phyloP scores from a whole-genome alignment of 441 rosid genomes.

The Arabidopsis lyrata region DNA sequence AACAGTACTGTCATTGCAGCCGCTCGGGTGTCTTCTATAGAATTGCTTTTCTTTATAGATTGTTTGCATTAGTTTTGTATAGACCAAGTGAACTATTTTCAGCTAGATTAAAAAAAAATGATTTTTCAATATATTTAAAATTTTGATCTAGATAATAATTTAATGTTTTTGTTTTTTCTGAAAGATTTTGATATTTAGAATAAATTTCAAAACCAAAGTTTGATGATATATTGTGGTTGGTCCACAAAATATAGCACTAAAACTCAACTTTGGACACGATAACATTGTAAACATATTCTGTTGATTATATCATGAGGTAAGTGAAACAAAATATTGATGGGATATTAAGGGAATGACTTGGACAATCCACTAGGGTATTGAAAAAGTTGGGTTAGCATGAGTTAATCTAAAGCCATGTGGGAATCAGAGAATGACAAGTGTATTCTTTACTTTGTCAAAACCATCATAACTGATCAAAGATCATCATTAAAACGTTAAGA shows the following conservation, averaged over 20 bases:
- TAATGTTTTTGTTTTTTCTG: neutral
- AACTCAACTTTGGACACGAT: constrained; percentile 8
- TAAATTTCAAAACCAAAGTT: neutral
- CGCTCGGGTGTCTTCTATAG: no score
- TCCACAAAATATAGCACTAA: constrained; percentile 13
- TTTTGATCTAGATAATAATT: no score
- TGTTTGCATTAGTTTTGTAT: no score
- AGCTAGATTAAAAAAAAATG: no score
- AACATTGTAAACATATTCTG: neutral
- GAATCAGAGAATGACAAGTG: constrained; percentile 39
- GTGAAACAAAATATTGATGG: constrained; percentile 22
- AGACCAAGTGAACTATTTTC: no score
- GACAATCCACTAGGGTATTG: constrained; percentile 25
- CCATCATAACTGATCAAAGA: constrained; percentile 37
- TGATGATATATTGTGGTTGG: neutral
- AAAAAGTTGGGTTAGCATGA: constrained; percentile 23
- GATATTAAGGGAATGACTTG: constrained; percentile 16
- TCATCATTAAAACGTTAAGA: constrained; percentile 31
- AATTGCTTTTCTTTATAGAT: no score
- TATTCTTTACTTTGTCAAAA: constrained; percentile 28
- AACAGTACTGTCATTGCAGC: no score
- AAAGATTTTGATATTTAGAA: neutral
- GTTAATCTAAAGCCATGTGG: constrained; percentile 11
- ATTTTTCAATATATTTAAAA: no score
- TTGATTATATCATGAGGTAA: constrained; percentile 5